Percentiles rank a stretch among this genome's conserved stretches.
phyloP scores from a whole-genome alignment of 192 early-diverging fungal genomes.

The Podila minutissima region DNA sequence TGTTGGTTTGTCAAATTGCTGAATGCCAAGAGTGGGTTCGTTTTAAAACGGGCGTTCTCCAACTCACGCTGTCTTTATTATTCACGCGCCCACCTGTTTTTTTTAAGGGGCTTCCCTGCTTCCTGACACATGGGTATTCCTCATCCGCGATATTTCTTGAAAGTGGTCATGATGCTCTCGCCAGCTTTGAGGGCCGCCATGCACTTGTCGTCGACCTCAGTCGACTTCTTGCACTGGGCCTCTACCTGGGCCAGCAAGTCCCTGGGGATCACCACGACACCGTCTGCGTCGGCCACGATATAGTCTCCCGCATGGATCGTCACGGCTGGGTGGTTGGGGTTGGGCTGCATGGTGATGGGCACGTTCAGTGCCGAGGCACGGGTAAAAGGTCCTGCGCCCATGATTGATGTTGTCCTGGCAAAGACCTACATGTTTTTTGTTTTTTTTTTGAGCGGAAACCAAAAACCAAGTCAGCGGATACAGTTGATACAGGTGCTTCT shows the following conservation, averaged over 20 bases:
- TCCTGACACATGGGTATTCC: background rate
- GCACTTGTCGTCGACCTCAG: constrained; percentile 59
- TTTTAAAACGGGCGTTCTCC: background rate
- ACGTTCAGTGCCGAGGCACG: constrained; percentile 56
- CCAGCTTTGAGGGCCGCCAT: constrained; percentile 61
- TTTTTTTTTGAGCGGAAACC: background rate
- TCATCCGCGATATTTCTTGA: constrained; percentile 59
- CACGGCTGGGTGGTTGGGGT: constrained; percentile 50
- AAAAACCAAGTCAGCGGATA: background rate
- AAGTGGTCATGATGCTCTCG: constrained; percentile 56
- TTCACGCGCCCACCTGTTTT: background rate
- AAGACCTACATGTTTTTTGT: constrained; percentile 52
- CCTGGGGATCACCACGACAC: constrained; percentile 63
- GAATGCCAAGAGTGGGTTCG: background rate
- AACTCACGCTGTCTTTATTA: background rate
- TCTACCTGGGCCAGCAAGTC: constrained; percentile 55
- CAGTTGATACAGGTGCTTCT: too few species aligned
- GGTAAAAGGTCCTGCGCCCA: constrained; percentile 57
- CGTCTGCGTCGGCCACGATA: constrained; percentile 65
- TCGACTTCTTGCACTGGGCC: constrained; percentile 55
- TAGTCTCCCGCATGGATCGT: constrained; percentile 63
- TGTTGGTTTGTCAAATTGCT: background rate
- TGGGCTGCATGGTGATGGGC: constrained; percentile 56
- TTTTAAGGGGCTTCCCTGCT: background rate
- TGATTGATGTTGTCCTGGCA: constrained; percentile 59